Conservation (phyloP, 2,329 filamentous ascomycete species). For the Epichloe hybrida region DNA sequence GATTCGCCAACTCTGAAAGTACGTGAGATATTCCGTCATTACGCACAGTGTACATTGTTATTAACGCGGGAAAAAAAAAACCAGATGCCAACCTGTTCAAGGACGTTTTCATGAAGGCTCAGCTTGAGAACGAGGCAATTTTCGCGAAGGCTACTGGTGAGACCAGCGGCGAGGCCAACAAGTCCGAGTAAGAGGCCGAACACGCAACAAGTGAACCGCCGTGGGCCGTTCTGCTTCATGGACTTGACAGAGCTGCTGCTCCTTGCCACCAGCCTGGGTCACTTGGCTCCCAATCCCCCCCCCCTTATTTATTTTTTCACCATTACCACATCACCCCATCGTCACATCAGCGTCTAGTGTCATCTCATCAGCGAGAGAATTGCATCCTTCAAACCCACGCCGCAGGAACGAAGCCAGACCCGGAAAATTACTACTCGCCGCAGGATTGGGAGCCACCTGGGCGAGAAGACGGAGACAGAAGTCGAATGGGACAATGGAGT, state of each 20-base stretch:
- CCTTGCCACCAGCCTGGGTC: slow-evolving; percentile 4
- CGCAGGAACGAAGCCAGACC: not conserved
- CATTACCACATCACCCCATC: not conserved
- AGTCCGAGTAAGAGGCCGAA: slow-evolving; percentile 3
- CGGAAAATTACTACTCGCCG: not conserved
- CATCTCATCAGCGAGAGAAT: slow-evolving; percentile 5
- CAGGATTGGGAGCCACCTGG: not conserved
- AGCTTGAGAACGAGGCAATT: slow-evolving; percentile 86
- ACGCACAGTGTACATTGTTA: not conserved
- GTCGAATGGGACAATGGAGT: not conserved
- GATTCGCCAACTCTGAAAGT: slow-evolving; percentile 97
- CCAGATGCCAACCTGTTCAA: slow-evolving; percentile 94
- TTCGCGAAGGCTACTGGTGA: slow-evolving; percentile 41
- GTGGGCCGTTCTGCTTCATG: not conserved
- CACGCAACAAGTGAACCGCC: not conserved
- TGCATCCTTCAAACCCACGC: slow-evolving; percentile 1
- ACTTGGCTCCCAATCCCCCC: slow-evolving; percentile 1
- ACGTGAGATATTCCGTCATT: slow-evolving; percentile 25
- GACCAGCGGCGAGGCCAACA: not conserved
- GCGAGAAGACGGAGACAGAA: slow-evolving; percentile 1
- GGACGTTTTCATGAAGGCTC: slow-evolving; percentile 91
- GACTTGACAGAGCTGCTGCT: slow-evolving; percentile 2
- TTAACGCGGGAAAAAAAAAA: not conserved
- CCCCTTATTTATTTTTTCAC: not conserved
- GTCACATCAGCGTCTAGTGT: slow-evolving; percentile 11